A percentile compares a stretch with the other conserved stretches of the same genome.
These are phyloP conservation scores for Rhododendron griersonianum DNA, from an alignment of 148 eudicot genomes.

Conservation along the genomic window DNA sequence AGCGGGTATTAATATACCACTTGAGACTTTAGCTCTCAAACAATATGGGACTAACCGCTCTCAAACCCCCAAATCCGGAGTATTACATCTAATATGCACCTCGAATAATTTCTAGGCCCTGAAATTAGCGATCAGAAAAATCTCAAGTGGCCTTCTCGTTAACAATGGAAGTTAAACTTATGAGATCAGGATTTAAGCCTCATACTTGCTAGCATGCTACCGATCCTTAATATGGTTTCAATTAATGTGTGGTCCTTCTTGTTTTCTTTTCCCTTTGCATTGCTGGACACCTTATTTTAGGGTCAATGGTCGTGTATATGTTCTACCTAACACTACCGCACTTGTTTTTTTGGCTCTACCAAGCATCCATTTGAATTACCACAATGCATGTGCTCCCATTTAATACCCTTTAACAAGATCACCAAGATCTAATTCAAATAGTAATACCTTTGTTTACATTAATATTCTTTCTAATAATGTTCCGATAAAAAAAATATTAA, in stretches of 20 bases:
- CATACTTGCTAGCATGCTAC: not conserved
- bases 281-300: not conserved
- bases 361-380: not conserved
- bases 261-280: not conserved
- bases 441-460: not conserved
- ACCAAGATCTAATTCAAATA: not conserved
- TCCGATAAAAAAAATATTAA: no score
- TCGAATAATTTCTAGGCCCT: not conserved
- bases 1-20: no score
- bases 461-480: not conserved
- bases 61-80: no score
- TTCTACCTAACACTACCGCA: conserved; percentile 5
- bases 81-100: not conserved
- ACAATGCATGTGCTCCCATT: not conserved
- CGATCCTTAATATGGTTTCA: not conserved
- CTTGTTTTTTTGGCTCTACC: not conserved
- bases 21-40: no score
- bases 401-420: not conserved
- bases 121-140: not conserved
- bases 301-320: conserved; percentile 1
- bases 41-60: no score
- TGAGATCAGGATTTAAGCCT: not conserved
- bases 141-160: not conserved
- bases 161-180: not conserved
- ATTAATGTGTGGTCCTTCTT: not conserved